Evolutionary conservation across 179 eudicot genomes (phyloP), one percentile per base, ranked within the genome.

Genomic region (Drosera spatulata): DNA sequence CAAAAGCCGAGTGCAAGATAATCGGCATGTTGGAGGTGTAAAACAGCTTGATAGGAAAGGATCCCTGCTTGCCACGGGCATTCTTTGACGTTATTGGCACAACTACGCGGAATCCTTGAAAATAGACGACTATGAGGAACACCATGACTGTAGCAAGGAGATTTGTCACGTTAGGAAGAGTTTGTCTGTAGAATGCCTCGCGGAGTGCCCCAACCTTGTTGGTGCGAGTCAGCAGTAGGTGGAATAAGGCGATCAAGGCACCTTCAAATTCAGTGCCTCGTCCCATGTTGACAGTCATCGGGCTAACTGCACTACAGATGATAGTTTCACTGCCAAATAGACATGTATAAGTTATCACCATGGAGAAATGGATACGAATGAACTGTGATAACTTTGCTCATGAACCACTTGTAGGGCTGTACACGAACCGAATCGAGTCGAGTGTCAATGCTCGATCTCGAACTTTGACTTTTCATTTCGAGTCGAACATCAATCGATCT

Each of bases 221-320:
- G 3, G 85, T 81, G 58, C 96, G 73, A 5, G 93, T 88, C 46
- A 88, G 85, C 52, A 85, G 60, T n/a, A 88, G 71, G 75, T 88
- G 93, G 77, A 88, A 85, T 68, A 85, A 72, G 38, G 93, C 89
- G 68, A 85, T 83, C 49, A 80, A 82, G 59, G 93, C 96, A 52
- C 96, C 96, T 70, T 88, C 90, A 67, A 88, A 85, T 68, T 88
- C 96, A 61, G 88, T 86, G 51, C 94, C 96, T 58, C 96, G 81
- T 14, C 94, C 96, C 61, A 83, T 81, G 67, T 85, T 88, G 71
- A 88, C 77, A 11, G 90, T 85, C 44, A 90, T 83, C 39, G 95
- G 96, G 66, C 96, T 88, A 62, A 88, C 85, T 66, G 96, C 94
- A 60, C 82, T 85, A 94, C 94, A 88, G 74, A 88, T 85, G 59